These are phyloP conservation scores for Hygrophila difformis DNA, from an alignment of 257 asterid species.

Conservation along the genomic window DNA sequence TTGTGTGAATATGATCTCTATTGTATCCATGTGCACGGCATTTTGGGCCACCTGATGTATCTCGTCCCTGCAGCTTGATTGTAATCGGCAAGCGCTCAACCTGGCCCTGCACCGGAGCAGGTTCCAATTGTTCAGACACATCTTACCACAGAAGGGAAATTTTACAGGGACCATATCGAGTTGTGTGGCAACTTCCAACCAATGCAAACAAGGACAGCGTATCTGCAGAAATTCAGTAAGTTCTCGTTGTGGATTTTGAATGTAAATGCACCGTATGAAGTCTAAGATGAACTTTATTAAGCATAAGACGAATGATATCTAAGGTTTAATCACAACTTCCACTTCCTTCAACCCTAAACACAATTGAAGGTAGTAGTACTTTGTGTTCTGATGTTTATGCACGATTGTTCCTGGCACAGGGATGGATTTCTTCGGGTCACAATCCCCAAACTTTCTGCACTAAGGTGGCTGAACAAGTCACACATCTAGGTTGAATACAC, in stretches of 20 bases:
- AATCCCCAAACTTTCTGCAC: slow-evolving; percentile 46
- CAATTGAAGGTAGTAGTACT: no score
- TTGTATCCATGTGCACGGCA: no score
- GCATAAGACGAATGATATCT: no score
- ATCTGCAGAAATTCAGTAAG: slow-evolving; percentile 83
- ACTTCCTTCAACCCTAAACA: no score
- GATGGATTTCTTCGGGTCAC: slow-evolving; percentile 59
- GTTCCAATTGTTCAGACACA: slow-evolving; percentile 26
- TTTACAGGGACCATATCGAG: slow-evolving; percentile 50
- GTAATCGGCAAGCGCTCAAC: slow-evolving; percentile 50
- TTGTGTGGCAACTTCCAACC: slow-evolving; percentile 68
- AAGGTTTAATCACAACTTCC: no score
- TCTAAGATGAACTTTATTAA: background rate
- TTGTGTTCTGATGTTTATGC: slow-evolving; percentile 1
- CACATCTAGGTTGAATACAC: slow-evolving; percentile 29
- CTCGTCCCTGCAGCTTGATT: slow-evolving; percentile 41
- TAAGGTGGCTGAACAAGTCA: slow-evolving; percentile 41
- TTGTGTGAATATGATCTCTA: no score
- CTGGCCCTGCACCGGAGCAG: slow-evolving; percentile 20
- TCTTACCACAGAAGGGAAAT: slow-evolving; percentile 57
- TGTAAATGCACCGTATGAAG: background rate
- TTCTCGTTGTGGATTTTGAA: background rate
- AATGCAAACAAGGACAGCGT: slow-evolving; percentile 45
- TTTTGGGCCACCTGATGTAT: slow-evolving; percentile 8
- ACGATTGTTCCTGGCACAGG: slow-evolving; percentile 31